Conservation (phyloP, 1,139 yeast species). For the Pichiaceae sp. region DNA sequence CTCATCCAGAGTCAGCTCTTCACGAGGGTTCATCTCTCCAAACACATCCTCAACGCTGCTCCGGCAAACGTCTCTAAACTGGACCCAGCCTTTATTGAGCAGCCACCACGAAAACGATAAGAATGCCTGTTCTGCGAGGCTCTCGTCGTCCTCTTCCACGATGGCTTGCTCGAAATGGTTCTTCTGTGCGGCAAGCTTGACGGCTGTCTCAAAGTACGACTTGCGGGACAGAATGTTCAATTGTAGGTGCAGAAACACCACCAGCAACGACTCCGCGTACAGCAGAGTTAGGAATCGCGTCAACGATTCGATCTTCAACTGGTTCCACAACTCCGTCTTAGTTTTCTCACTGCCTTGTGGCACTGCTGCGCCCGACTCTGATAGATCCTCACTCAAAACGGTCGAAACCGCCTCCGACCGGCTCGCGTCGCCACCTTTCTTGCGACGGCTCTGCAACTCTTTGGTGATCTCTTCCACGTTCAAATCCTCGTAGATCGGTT, state of each 20-base stretch:
- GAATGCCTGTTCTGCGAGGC: constrained; percentile 68
- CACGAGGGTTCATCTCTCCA: constrained; percentile 58
- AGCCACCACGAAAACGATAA: constrained; percentile 93
- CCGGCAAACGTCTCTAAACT: constrained; percentile 47
- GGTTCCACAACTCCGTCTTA: constrained; percentile 80
- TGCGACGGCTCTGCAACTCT: constrained; percentile 39
- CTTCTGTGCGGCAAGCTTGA: constrained; percentile 32
- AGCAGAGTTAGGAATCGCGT: constrained; percentile 67
- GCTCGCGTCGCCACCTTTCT: constrained; percentile 3
- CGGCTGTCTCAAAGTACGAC: constrained; percentile 74
- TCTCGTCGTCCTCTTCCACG: constrained; percentile 20
- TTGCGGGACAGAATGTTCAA: constrained; percentile 81
- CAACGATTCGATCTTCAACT: constrained; percentile 66
- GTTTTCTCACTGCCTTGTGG: constrained; percentile 26
- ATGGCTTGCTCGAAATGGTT: constrained; percentile 8
- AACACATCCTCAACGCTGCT: constrained; percentile 54
- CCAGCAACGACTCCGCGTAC: constrained; percentile 61
- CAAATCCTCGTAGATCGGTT: constrained; percentile 52
- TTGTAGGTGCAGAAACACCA: constrained; percentile 75
- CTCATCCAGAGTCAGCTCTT: constrained; percentile 56
- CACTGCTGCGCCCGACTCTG: constrained; percentile 2
- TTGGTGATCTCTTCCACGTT: constrained; percentile 71
- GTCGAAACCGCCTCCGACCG: constrained; percentile 14
- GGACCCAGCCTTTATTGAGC: constrained; percentile 75
- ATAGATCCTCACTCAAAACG: constrained; percentile 22